These are phyloP conservation scores for Penicillium roqueforti DNA, from an alignment of 495 filamentous ascomycete species.

Conservation along the genomic window DNA sequence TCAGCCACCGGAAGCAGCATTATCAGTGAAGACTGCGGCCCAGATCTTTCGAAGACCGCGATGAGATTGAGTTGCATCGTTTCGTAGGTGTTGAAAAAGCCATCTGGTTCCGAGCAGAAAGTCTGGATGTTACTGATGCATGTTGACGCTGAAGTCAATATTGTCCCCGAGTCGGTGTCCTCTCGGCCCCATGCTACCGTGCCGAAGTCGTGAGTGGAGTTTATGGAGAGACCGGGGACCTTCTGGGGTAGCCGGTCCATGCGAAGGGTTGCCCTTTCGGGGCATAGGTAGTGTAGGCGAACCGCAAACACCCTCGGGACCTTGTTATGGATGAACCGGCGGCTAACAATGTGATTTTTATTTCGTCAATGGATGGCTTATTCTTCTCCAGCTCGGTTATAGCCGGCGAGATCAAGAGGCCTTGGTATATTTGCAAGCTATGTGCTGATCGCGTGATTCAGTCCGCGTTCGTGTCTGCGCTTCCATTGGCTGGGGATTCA, in stretches of 20 bases:
- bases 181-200: constrained; percentile 15
- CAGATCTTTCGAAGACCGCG: constrained; percentile 3
- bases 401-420: constrained; percentile 11
- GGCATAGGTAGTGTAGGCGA: constrained; percentile 16
- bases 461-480: constrained; percentile 6
- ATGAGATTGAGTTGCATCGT: constrained; percentile 21
- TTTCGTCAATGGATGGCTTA: constrained; percentile 23
- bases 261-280: constrained; percentile 18
- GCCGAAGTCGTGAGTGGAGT: constrained; percentile 8
- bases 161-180: constrained; percentile 22
- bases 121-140: constrained; percentile 25
- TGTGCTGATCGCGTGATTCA: constrained; percentile 12
- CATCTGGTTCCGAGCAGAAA: constrained; percentile 23
- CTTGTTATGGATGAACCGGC: constrained; percentile 13
- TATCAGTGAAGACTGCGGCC: constrained; percentile 21
- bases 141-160: constrained; percentile 20
- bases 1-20: constrained; percentile 24
- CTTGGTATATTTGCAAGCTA: constrained; percentile 8
- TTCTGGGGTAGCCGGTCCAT: constrained; percentile 12
- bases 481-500: constrained; percentile 20
- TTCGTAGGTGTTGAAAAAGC: constrained; percentile 21
- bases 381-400: constrained; percentile 25
- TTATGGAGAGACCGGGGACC: constrained; percentile 13
- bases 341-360: constrained; percentile 27
- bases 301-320: constrained; percentile 9